Conservation (phyloP, 805 yeast genomes). For the Yarrowia sp. region DNA sequence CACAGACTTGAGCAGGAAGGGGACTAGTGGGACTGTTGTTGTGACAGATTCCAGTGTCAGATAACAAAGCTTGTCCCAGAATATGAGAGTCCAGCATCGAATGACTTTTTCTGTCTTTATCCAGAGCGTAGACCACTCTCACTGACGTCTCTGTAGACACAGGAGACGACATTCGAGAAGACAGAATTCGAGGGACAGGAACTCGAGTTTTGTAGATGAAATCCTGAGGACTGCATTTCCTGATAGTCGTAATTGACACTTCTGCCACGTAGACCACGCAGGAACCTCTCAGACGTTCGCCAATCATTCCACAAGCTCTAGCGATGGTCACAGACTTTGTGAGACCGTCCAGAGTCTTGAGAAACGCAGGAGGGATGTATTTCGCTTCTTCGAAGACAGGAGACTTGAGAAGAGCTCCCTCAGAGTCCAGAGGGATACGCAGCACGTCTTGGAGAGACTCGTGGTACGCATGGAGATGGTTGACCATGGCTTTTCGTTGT, state of each 20-base stretch:
- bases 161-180: neutral
- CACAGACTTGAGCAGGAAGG: slow-evolving; percentile 15
- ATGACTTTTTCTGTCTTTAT: neutral
- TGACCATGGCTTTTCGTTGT: slow-evolving; percentile 28
- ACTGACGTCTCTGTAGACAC: slow-evolving; percentile 20
- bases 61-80: slow-evolving; percentile 17
- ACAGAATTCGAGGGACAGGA: slow-evolving; percentile 12
- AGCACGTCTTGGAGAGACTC: slow-evolving; percentile 10
- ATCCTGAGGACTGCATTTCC: slow-evolving; percentile 4
- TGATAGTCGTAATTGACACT: slow-evolving; percentile 12
- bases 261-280: slow-evolving; percentile 24
- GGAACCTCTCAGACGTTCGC: slow-evolving; percentile 8
- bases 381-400: slow-evolving; percentile 12
- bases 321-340: neutral
- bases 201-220: slow-evolving; percentile 22
- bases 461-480: slow-evolving; percentile 32
- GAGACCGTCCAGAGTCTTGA: slow-evolving; percentile 2
- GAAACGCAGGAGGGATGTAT: slow-evolving; percentile 30
- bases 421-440: slow-evolving; percentile 22
- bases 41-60: slow-evolving; percentile 11
- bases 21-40: slow-evolving; percentile 21
- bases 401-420: slow-evolving; percentile 11
- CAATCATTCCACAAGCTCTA: slow-evolving; percentile 15
- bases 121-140: slow-evolving; percentile 5
- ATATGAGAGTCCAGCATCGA: slow-evolving; percentile 19